phyloP scores from a whole-genome alignment of 192 early-diverging fungal genomes.

The Dissophora ornata region DNA sequence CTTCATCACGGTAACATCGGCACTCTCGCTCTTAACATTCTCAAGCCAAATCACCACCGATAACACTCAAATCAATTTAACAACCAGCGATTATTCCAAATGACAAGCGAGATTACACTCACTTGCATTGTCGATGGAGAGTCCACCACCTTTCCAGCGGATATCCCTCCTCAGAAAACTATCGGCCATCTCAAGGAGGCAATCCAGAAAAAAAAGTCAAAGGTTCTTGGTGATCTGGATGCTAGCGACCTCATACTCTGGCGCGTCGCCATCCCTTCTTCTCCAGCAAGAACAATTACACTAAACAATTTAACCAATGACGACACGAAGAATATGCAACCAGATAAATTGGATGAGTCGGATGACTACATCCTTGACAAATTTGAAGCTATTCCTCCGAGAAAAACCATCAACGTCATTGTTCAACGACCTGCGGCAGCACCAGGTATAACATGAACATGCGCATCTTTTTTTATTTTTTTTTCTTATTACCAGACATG shows the following conservation, averaged over 20 bases:
- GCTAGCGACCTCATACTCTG: constrained; percentile 8
- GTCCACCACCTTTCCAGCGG: neutral
- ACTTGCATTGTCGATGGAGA: too few relatives aligned
- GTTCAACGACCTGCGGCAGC: constrained; percentile 12
- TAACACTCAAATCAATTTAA: too few relatives aligned
- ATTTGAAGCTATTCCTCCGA: neutral
- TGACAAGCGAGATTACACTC: too few relatives aligned
- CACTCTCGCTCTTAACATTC: too few relatives aligned
- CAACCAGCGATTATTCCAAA: too few relatives aligned
- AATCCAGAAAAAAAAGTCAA: constrained; percentile 4
- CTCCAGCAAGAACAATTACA: too few relatives aligned
- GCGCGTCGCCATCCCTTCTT: constrained; percentile 1
- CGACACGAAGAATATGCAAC: neutral
- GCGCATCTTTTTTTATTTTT: neutral
- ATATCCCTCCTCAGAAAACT: neutral
- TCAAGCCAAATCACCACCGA: too few relatives aligned
- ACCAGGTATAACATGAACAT: constrained; percentile 1
- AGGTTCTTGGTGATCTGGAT: neutral
- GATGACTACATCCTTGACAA: neutral
- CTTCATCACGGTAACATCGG: too few relatives aligned
- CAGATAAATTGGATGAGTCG: neutral
- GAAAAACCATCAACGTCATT: neutral
- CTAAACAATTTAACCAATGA: neutral
- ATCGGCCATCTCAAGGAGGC: constrained; percentile 17
- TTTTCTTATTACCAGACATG: neutral